Evolutionary conservation across 2,329 filamentous ascomycete genomes (phyloP), one percentile per base, ranked within the genome.

Genomic region (Fusarium temperatum): DNA sequence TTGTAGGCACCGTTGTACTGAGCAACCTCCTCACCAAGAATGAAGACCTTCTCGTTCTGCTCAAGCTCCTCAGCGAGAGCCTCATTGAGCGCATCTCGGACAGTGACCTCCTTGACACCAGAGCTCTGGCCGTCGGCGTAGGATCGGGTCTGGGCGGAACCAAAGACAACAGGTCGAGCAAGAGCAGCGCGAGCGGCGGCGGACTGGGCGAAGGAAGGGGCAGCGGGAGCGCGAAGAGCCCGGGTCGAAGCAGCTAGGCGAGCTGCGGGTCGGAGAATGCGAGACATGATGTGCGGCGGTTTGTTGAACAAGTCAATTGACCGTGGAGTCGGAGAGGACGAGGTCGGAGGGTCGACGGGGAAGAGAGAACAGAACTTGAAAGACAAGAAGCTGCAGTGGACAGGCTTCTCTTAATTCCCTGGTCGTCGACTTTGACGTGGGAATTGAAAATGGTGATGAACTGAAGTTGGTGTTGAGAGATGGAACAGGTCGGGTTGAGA

Each of bases 1-100:
- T 99, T 99, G 91, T 99, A 99, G 82, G 96, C 96, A 89, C 96
- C 96, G 85, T 99, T 99, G 89, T 99, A 99, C 87, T 99, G 96
- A 80, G 96, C 96, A 81, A 99, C 96, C 88, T 99, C 96, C 89
- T 99, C 96, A 80, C 96, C 96, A 67, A 99, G 85, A 78, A 99
- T 87, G 84, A 98, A 99, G 79, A 98, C 95, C 89, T 98, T 98
- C 75, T 92, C 89, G 85, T 99, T 97, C 82, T 85, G 83, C 89
- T 98, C 95, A 84, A 99, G 91, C 89, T 99, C 96, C 88, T 99
- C 96, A 54, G 95, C 95, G 82, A 99, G 92, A 70, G 96, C 96
- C 88, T 99, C 96, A 84, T 99, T 99, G 82, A 99, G 88, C 69
- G 96, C 96, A 83, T 99, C 96, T 87, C 96, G 91, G 81, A 99